Evolutionary conservation across 2,329 filamentous ascomycete species (phyloP).

Genomic region (Arthroderma sp.): DNA sequence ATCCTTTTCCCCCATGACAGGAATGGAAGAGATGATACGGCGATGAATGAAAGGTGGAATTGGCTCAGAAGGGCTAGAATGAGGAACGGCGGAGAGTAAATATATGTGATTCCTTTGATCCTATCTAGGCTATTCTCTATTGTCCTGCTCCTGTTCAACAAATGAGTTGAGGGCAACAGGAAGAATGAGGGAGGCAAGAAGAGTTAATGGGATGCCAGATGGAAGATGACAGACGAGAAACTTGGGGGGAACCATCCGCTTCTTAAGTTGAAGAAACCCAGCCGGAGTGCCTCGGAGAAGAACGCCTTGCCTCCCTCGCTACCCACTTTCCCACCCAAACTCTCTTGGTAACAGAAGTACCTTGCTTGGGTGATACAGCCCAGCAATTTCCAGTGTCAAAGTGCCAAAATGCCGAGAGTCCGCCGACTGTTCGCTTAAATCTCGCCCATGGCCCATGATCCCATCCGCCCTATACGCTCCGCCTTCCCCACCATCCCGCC

Average conservation of each 20-base stretch:
- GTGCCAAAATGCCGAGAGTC: not conserved
- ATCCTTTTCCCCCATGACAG: slow-evolving; percentile 11
- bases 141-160: not conserved
- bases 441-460: not conserved
- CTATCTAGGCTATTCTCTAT: not conserved
- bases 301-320: not conserved
- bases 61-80: not conserved
- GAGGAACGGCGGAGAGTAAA: not conserved
- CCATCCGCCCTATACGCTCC: not conserved
- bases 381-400: no score
- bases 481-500: not conserved
- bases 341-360: not conserved
- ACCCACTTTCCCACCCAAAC: not conserved
- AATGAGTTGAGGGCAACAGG: no score
- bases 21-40: not conserved
- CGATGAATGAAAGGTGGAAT: not conserved
- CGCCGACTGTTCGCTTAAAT: not conserved
- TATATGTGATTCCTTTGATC: not conserved
- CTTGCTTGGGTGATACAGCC: not conserved
- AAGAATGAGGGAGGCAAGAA: not conserved
- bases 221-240: not conserved
- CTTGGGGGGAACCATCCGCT: not conserved
- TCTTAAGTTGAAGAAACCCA: not conserved
- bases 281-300: not conserved
- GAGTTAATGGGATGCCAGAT: not conserved